Evolutionary conservation across 257 asterid genomes (phyloP).

Genomic region (Solanum ossicruentum): DNA sequence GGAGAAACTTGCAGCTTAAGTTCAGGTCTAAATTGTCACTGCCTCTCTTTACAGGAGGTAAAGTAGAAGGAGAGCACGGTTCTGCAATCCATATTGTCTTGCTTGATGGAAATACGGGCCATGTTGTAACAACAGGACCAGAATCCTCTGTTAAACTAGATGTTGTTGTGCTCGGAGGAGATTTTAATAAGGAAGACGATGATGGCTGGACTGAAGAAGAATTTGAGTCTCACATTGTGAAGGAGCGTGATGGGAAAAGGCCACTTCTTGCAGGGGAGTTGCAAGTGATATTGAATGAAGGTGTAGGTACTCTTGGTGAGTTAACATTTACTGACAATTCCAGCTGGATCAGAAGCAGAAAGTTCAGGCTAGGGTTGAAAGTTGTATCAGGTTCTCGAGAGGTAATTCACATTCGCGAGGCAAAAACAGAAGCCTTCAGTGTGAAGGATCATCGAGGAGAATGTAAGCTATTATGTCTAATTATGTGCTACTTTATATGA

Average conservation of each 20-base stretch:
- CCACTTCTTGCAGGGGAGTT: slow-evolving; percentile 26
- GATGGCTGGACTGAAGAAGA: slow-evolving; percentile 20
- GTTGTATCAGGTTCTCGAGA: slow-evolving; percentile 55
- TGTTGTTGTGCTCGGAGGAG: slow-evolving; percentile 27
- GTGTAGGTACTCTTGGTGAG: slow-evolving; percentile 22
- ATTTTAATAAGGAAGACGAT: slow-evolving; percentile 17
- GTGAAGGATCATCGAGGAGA: slow-evolving; percentile 99
- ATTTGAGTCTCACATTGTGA: slow-evolving; percentile 16
- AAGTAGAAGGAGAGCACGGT: slow-evolving; percentile 15
- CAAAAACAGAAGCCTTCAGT: slow-evolving; percentile 90
- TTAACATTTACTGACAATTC: slow-evolving; percentile 77
- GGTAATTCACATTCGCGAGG: slow-evolving; percentile 68
- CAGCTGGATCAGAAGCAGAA: slow-evolving; percentile 97
- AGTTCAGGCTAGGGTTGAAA: slow-evolving; percentile 79
- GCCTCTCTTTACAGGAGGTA: slow-evolving; percentile 24
- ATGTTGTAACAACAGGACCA: slow-evolving; percentile 15
- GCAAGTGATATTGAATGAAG: slow-evolving; percentile 19
- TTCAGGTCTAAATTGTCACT: slow-evolving; percentile 16
- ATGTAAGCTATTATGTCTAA: slow-evolving; percentile 34
- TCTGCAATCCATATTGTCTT: slow-evolving; percentile 12
- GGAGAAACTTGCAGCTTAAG: slow-evolving; percentile 18
- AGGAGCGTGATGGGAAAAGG: slow-evolving; percentile 24
- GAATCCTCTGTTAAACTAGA: slow-evolving; percentile 18
- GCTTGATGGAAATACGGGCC: slow-evolving; percentile 14
- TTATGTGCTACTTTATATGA: neutral